These are phyloP conservation scores for Lipomyces yarrowii DNA, from an alignment of 1,139 yeast species.

Conservation along the genomic window DNA sequence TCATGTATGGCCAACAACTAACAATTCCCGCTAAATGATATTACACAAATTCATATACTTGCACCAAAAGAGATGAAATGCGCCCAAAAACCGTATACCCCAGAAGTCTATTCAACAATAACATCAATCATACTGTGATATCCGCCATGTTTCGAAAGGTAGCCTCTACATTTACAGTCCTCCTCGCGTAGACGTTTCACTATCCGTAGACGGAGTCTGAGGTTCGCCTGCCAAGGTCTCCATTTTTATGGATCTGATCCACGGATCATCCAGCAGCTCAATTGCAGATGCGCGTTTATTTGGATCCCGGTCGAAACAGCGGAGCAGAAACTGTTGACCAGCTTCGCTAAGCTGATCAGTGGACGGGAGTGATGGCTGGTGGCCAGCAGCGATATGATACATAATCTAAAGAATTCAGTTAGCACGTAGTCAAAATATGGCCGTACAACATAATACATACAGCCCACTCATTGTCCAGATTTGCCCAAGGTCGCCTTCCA, in stretches of 20 bases:
- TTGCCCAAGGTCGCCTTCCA: constrained; percentile 63
- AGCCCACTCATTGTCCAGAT: constrained; percentile 96
- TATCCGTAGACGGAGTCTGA: constrained; percentile 29
- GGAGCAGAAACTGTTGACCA: constrained; percentile 70
- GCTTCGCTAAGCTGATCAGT: constrained; percentile 73
- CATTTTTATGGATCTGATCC: constrained; percentile 70
- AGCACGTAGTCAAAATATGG: constrained; percentile 6
- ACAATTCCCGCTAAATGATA: neutral
- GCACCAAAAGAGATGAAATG: neutral
- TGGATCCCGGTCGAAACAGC: constrained; percentile 86
- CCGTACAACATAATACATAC: constrained; percentile 5
- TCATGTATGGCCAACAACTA: neutral
- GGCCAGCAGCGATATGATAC: constrained; percentile 98
- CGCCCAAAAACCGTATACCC: neutral
- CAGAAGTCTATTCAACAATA: neutral
- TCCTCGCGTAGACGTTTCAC: constrained; percentile 15
- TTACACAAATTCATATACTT: neutral
- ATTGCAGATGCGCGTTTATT: constrained; percentile 77
- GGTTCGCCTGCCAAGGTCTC: constrained; percentile 48
- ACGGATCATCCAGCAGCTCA: constrained; percentile 84
- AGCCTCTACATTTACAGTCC: neutral
- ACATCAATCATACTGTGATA: neutral
- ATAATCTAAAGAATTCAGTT: constrained; percentile 51
- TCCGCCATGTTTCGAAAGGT: neutral
- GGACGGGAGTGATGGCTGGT: constrained; percentile 81